These are phyloP conservation scores for Pleurotus sapidus DNA, from an alignment of 768 basidiomycete species.

Conservation along the genomic window DNA sequence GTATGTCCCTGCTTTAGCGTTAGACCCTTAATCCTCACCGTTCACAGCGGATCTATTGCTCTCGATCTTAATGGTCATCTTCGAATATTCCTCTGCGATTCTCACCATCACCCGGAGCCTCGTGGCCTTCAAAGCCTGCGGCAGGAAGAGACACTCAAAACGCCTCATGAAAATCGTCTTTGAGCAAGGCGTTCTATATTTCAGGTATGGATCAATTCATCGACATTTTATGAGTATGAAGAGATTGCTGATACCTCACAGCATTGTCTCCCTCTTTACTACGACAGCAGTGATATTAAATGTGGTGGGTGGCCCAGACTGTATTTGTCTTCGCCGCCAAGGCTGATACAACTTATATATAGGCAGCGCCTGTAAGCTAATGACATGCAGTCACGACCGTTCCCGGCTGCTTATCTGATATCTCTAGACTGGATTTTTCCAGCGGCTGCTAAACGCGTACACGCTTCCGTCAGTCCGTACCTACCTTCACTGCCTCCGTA, in stretches of 20 bases:
- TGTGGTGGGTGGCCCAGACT: slow-evolving; percentile 15
- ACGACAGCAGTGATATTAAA: slow-evolving; percentile 19
- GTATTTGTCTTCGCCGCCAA: background rate
- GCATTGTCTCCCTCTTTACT: slow-evolving; percentile 21
- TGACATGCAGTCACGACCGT: background rate
- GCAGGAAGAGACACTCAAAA: slow-evolving; percentile 14
- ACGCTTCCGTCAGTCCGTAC: background rate
- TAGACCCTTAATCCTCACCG: background rate
- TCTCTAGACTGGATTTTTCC: slow-evolving; percentile 22
- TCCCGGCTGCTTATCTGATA: background rate
- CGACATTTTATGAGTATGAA: background rate
- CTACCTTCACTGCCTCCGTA: background rate
- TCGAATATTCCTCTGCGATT: slow-evolving; percentile 21
- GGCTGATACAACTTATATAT: background rate
- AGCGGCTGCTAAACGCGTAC: slow-evolving; percentile 9
- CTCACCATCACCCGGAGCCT: slow-evolving; percentile 21
- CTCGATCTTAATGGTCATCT: slow-evolving; percentile 24
- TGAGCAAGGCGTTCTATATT: slow-evolving; percentile 26
- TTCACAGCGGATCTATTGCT: slow-evolving; percentile 19
- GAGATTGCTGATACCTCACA: background rate
- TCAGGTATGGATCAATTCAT: slow-evolving; percentile 16
- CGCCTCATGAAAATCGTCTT: slow-evolving; percentile 21
- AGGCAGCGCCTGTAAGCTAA: background rate
- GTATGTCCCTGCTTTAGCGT: background rate
- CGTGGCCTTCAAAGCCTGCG: slow-evolving; percentile 17